Evolutionary conservation across 192 early-diverging fungal genomes (phyloP).

Genomic region (Backusella circina): DNA sequence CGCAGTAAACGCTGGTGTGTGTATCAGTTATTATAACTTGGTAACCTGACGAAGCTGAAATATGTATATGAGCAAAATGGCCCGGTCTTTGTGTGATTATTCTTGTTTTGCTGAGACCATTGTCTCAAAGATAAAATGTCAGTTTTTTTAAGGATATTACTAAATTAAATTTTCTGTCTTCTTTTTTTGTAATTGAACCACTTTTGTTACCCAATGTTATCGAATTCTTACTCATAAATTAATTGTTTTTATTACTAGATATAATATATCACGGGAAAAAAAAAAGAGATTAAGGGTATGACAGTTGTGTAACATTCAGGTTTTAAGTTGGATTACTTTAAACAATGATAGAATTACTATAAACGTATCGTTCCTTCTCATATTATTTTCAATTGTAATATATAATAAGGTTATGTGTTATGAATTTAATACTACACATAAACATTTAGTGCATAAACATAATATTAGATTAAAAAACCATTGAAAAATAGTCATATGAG

Average conservation of each 20-base stretch:
- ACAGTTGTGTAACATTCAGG: background rate
- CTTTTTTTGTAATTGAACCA: background rate
- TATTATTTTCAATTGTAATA: background rate
- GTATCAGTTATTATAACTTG: constrained; percentile 3
- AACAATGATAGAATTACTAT: background rate
- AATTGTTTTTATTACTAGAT: background rate
- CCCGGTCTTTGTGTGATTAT: background rate
- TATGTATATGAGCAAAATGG: background rate
- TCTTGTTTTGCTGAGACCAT: background rate
- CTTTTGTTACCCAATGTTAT: background rate
- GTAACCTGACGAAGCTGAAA: background rate
- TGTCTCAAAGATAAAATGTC: background rate
- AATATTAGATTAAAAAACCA: background rate
- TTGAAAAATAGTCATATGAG: background rate
- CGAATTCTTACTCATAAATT: background rate
- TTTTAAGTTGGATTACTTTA: background rate
- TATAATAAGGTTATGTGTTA: background rate
- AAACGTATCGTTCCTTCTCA: background rate
- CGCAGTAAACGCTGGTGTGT: background rate
- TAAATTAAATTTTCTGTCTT: background rate
- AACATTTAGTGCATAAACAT: background rate
- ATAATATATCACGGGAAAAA: background rate
- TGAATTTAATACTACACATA: background rate
- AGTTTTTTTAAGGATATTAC: background rate
- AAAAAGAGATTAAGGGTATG: background rate